A percentile compares a stretch with the other conserved stretches of the same genome.
Evolutionary conservation across 306 rosid species (phyloP).

Genomic region (Fragaria ananassa): DNA sequence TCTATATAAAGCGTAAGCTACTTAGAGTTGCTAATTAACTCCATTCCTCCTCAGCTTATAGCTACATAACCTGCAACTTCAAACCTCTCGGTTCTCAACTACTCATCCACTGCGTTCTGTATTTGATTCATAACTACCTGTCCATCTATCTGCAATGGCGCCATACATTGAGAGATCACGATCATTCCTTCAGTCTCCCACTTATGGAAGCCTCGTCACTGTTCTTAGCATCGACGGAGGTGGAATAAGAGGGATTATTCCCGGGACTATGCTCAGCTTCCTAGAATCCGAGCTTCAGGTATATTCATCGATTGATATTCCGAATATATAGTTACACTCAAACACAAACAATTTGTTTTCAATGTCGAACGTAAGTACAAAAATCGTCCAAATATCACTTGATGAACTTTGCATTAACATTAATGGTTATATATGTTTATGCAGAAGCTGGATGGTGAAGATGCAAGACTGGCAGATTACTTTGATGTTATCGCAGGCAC

Average conservation of each 20-base stretch:
- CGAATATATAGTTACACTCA: background rate
- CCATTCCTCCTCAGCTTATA: background rate
- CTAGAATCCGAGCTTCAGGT: conserved; percentile 75
- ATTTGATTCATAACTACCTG: background rate
- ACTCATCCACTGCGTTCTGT: background rate
- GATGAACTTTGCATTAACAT: background rate
- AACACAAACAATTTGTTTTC: no score
- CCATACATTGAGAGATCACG: conserved; percentile 24
- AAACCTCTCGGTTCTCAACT: background rate
- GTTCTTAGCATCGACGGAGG: conserved; percentile 75
- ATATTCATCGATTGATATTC: background rate
- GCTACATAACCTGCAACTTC: background rate
- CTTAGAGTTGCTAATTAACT: background rate
- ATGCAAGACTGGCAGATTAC: conserved; percentile 33
- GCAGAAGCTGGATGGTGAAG: conserved; percentile 31
- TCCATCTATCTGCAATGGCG: background rate
- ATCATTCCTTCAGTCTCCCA: conserved; percentile 41
- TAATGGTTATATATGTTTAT: background rate
- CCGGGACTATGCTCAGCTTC: conserved; percentile 51
- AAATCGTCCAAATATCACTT: no score
- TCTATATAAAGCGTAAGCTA: conserved; percentile 1
- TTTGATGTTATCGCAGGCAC: conserved; percentile 40
- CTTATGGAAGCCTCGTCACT: conserved; percentile 55
- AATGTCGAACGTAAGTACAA: no score
- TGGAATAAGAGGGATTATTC: conserved; percentile 64